Conservation (phyloP, 176 grass and related monocot species). For the Oryza punctata region DNA sequence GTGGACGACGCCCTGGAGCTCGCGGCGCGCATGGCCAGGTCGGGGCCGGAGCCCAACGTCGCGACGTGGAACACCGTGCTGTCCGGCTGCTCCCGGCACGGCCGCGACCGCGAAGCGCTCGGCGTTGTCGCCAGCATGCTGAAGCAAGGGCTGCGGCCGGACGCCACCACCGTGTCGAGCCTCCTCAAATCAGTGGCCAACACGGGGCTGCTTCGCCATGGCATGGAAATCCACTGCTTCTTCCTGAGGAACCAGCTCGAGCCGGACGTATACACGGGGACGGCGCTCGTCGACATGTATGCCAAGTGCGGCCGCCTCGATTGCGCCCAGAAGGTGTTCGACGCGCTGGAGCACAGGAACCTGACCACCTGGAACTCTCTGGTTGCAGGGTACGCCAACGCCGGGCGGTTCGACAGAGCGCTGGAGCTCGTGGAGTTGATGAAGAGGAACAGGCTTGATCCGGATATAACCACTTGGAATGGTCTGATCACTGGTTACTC, state of each 20-base stretch:
- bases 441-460: constrained; percentile 59
- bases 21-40: constrained; percentile 47
- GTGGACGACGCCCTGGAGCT: constrained; percentile 71
- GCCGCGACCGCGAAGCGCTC: constrained; percentile 49
- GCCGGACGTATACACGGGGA: constrained; percentile 61
- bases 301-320: constrained; percentile 62
- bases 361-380: constrained; percentile 81
- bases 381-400: constrained; percentile 58
- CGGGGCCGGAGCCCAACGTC: constrained; percentile 53
- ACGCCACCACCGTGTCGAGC: constrained; percentile 59
- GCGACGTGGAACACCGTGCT: constrained; percentile 80
- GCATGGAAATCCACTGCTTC: constrained; percentile 66
- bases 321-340: constrained; percentile 59
- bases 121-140: constrained; percentile 46
- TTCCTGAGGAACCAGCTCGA: constrained; percentile 52
- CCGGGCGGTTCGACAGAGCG: constrained; percentile 45
- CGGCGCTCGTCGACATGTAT: constrained; percentile 76
- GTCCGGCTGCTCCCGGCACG: constrained; percentile 66
- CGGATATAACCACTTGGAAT: constrained; percentile 86
- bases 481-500: constrained; percentile 75
- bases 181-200: constrained; percentile 65
- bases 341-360: constrained; percentile 60
- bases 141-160: constrained; percentile 44
- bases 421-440: constrained; percentile 63
- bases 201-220: constrained; percentile 43